Evolutionary conservation across 306 rosid genomes (phyloP), one percentile per base, ranked within the genome.

Genomic region (Inga oerstediana): DNA sequence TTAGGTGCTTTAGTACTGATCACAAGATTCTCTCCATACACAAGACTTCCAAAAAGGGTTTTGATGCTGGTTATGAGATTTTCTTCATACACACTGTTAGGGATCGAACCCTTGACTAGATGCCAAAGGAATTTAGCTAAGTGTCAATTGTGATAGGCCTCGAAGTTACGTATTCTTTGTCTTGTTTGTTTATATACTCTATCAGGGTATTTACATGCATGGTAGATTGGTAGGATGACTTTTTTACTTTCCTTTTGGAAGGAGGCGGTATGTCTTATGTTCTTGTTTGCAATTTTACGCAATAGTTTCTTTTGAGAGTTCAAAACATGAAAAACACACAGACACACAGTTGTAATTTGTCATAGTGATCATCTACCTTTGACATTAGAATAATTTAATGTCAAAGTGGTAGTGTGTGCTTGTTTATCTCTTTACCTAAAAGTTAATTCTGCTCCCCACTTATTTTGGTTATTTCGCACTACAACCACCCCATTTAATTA

Each of bases 391-490:
- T 65, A 75, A 10, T 75, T 75, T 34, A 61, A 79, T 37, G 54
- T 49, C 54, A 49, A 49, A 49, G 16, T 16, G 19, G 54, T 49
- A 4, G 62, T 51, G 82, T 72, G 78, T 56, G 83, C 34, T n/a
- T 37, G 54, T 44, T 76, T 52, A 80, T 83, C 51, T 78, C 74
- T 71, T 80, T 74, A 81, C 80, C 51, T 76, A 66, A 76, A 72
- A 62, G 85, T 54, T 76, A 7, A 20, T 58, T 72, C 66, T 84
- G 81, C 71, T 84, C 22, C 86, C 52, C 46, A 79, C 77, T 84
- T 84, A 76, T 81, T 74, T 77, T 74, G 79, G 80, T 81, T 74
- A 62, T 75, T 81, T 78, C 72, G 80, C 84, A 68, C 74, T 44
- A 84, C 39, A 74, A 76, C 70, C 39, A 83, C 69, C 62, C 49